Evolutionary conservation across 352 stramenopile genomes (phyloP).

Genomic region (Pythium brassicae): DNA sequence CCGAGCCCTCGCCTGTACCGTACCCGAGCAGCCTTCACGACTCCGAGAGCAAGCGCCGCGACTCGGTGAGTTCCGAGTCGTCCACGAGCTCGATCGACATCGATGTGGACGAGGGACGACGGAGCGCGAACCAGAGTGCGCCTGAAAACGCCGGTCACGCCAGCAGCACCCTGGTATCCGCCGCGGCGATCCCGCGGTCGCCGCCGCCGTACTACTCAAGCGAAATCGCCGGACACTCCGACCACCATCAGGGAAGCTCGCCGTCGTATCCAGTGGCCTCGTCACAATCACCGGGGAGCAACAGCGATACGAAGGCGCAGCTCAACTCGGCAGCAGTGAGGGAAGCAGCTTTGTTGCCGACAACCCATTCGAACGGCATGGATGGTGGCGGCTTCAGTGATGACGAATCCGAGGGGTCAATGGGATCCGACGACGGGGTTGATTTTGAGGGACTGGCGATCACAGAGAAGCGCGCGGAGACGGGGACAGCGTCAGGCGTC

Average conservation of each 20-base stretch:
- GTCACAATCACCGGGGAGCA: background rate
- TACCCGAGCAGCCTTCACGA: slow-evolving; percentile 10
- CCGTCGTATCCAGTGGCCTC: slow-evolving; percentile 1
- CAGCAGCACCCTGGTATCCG: slow-evolving; percentile 18
- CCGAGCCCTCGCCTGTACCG: background rate
- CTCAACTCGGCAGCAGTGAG: background rate
- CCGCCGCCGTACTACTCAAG: slow-evolving; percentile 10
- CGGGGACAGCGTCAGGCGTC: slow-evolving; percentile 9
- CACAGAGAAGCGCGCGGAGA: background rate
- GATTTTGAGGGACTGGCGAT: slow-evolving; percentile 7
- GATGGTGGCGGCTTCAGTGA: slow-evolving; percentile 20
- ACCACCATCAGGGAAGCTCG: background rate
- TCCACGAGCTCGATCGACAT: slow-evolving; percentile 71
- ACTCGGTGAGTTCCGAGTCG: slow-evolving; percentile 60
- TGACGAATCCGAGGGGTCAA: slow-evolving; percentile 34
- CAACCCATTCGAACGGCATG: background rate
- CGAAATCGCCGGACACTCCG: background rate
- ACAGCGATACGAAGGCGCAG: background rate
- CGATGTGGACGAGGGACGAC: slow-evolving; percentile 29
- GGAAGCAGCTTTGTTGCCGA: background rate
- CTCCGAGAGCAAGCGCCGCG: slow-evolving; percentile 14
- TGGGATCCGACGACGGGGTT: slow-evolving; percentile 32
- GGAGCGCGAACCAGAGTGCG: slow-evolving; percentile 1
- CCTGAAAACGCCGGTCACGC: background rate
- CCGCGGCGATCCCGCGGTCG: background rate